Evolutionary conservation across 2,329 filamentous ascomycete species (phyloP).

Genomic region (Paecilomyces niveus): DNA sequence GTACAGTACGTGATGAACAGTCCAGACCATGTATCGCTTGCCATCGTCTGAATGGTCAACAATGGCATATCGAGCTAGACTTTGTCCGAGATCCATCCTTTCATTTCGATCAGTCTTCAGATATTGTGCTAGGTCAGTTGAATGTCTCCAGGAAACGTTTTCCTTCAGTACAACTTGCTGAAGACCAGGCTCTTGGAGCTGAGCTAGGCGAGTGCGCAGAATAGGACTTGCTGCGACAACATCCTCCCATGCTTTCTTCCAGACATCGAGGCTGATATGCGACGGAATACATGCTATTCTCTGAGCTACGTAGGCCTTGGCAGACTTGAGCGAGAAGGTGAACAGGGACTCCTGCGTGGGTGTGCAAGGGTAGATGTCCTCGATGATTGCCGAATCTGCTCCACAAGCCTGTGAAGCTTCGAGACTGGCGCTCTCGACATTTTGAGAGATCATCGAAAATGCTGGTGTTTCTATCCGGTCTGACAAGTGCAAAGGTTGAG

Average conservation of each 20-base stretch:
- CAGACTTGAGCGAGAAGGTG: conserved; percentile 38
- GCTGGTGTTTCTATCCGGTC: conserved; percentile 15
- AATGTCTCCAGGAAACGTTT: conserved; percentile 22
- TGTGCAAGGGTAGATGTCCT: conserved; percentile 38
- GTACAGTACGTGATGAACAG: conserved; percentile 46
- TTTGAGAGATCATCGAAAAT: conserved; percentile 27
- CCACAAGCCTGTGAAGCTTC: conserved; percentile 33
- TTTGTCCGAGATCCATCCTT: conserved; percentile 27
- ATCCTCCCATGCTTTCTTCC: conserved; percentile 39
- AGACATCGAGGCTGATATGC: conserved; percentile 27
- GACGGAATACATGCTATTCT: conserved; percentile 31
- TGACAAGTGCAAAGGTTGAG: conserved; percentile 19
- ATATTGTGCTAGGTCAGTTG: conserved; percentile 16
- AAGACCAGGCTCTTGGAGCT: conserved; percentile 25
- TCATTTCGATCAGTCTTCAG: conserved; percentile 18
- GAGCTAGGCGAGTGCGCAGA: conserved; percentile 39
- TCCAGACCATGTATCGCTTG: conserved; percentile 39
- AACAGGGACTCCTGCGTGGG: conserved; percentile 38
- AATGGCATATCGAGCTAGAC: conserved; percentile 30
- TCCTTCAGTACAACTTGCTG: conserved; percentile 31
- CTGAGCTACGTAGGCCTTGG: conserved; percentile 40
- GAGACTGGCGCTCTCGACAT: conserved; percentile 21
- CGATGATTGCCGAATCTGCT: conserved; percentile 17
- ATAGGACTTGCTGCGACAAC: conserved; percentile 36
- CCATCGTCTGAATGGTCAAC: conserved; percentile 15